Evolutionary conservation across 495 filamentous ascomycete species (phyloP).

Genomic region (Aspergillus campestris): DNA sequence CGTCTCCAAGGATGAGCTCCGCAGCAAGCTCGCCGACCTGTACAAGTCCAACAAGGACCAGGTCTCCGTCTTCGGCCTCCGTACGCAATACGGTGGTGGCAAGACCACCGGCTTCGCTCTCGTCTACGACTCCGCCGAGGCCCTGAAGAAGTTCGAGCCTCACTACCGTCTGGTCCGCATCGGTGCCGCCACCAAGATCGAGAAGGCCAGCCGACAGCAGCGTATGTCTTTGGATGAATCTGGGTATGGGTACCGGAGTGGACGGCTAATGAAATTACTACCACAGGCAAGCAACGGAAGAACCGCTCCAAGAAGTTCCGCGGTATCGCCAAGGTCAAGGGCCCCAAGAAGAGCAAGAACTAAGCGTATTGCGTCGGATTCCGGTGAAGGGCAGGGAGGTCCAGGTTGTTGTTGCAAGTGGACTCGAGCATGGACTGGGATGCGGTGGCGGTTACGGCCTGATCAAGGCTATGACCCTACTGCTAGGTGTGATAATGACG

Average conservation of each 20-base stretch:
- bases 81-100: constrained; percentile 97
- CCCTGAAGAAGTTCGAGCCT: constrained; percentile 99
- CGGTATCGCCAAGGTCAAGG: constrained; percentile 86
- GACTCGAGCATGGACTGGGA: background rate
- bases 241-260: background rate
- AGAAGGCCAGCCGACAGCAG: constrained; percentile 95
- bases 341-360: constrained; percentile 62
- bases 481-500: constrained; percentile 10
- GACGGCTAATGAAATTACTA: constrained; percentile 2
- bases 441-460: constrained; percentile 16
- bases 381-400: constrained; percentile 6
- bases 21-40: constrained; percentile 82
- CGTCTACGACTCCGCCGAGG: constrained; percentile 94
- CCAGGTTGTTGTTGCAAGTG: background rate
- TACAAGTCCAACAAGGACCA: constrained; percentile 98
- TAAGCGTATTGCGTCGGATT: constrained; percentile 23
- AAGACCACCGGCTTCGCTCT: constrained; percentile 99
- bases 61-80: constrained; percentile 95
- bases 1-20: constrained; percentile 98
- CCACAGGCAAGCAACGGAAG: constrained; percentile 98
- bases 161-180: constrained; percentile 92
- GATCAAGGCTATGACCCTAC: constrained; percentile 1
- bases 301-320: constrained; percentile 98
- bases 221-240: constrained; percentile 57
- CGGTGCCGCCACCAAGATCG: constrained; percentile 82